phyloP scores from a whole-genome alignment of 805 yeast species.

The Metschnikowia reukaufii region DNA sequence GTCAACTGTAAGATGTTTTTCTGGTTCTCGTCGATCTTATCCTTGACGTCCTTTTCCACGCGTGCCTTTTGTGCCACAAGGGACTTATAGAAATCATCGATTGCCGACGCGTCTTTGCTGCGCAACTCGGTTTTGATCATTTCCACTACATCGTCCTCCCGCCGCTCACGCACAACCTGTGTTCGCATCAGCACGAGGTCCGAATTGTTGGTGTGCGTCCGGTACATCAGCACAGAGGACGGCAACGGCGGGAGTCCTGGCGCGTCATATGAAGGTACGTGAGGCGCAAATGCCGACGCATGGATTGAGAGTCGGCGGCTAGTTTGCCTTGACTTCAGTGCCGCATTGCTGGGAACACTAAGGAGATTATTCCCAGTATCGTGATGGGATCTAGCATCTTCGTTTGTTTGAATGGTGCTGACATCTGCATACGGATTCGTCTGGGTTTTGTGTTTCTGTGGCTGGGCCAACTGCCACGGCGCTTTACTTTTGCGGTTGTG shows the following conservation, averaged over 20 bases:
- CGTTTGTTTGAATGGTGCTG: not conserved
- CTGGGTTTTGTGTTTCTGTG: constrained; percentile 5
- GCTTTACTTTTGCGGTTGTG: constrained; percentile 45
- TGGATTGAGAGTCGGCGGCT: constrained; percentile 22
- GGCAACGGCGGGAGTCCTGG: constrained; percentile 18
- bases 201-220: constrained; percentile 15
- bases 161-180: constrained; percentile 9
- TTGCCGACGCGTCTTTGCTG: constrained; percentile 68
- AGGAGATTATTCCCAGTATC: constrained; percentile 3
- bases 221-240: constrained; percentile 20
- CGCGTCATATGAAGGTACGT: constrained; percentile 9
- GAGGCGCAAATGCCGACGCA: constrained; percentile 17
- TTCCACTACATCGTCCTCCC: constrained; percentile 16
- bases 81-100: constrained; percentile 65
- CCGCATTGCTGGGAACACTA: constrained; percentile 13
- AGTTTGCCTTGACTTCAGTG: constrained; percentile 13
- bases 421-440: constrained; percentile 16
- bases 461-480: constrained; percentile 36
- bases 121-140: constrained; percentile 43
- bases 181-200: constrained; percentile 17
- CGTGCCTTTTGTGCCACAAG: constrained; percentile 48
- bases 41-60: constrained; percentile 58
- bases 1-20: constrained; percentile 60
- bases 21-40: constrained; percentile 60
- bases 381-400: not conserved